Evolutionary conservation across 1,284 basidiomycete species (phyloP), one percentile per base, ranked within the genome.

Genomic region (Quambalaria eucalypti): DNA sequence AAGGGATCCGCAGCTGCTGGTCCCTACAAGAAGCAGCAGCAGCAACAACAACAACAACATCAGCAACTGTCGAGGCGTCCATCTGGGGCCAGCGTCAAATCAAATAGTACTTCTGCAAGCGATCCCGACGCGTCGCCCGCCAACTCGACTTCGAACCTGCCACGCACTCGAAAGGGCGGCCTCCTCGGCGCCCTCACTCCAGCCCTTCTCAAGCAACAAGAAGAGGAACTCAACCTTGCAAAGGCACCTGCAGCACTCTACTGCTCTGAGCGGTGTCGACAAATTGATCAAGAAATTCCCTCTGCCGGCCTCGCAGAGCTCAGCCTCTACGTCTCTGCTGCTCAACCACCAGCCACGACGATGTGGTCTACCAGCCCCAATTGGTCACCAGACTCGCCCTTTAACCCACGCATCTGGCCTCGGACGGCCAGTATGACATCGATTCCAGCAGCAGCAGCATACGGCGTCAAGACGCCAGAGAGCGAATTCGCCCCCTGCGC

Each of bases 211-310:
- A 64, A 65, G 51, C 61, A 68, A 38, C 61, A 68, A 30, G 46
- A 66, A 25, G 62, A 61, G 44, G 57, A 64, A 9, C 51, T 57
- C 46, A 55, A 53, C 29, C 64, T 57, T 52, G 57, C 52, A 48
- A 66, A 58, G 51, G 59, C 61, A 16, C 61, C 60, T 2, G 50
- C 62, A 1, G 65, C 64, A 2, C 62, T 70, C 49, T 70, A 68
- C 55, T 70, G 68, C 51, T 70, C 68, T 14, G 66, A 70, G 46
- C 61, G 68, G 51, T 70, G 68, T 40, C 62, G 66, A 7, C 26
- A 57, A 26, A 70, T 70, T 47, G 68, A 70, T 47, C 42, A 46
- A 14, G 16, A 26, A 14, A 21, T 14, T 21, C 25, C 25, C 14
- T 57, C 61, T 4, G 58, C 61, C 10, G 67, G 65, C 3, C 57